These are phyloP conservation scores for Poa pratensis DNA, from an alignment of 176 grass and related monocot genomes.

Conservation along the genomic window DNA sequence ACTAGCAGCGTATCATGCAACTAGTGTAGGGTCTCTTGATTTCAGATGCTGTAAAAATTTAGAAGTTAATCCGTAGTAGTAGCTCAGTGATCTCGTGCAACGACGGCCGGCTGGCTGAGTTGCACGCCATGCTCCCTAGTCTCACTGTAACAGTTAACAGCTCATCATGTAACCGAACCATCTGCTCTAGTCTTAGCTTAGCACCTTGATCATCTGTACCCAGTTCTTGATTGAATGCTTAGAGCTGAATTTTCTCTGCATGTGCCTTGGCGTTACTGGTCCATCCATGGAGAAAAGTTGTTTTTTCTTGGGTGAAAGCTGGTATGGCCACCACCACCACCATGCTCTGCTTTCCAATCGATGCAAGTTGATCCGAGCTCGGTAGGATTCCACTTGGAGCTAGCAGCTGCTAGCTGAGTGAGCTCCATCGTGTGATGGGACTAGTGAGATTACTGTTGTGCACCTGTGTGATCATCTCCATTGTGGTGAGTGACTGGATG, in stretches of 20 bases:
- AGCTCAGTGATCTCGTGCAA: conserved; percentile 45
- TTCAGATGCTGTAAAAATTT: conserved; percentile 58
- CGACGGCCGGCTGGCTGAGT: conserved; percentile 23
- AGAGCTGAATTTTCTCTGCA: conserved; percentile 21
- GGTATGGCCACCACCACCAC: background rate
- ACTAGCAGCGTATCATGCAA: conserved; percentile 14
- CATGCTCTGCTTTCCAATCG: background rate
- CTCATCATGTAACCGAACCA: conserved; percentile 45
- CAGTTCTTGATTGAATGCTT: conserved; percentile 28
- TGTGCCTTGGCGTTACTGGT: background rate
- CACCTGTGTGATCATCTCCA: background rate
- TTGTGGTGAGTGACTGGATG: conserved; percentile 32
- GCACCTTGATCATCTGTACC: conserved; percentile 28
- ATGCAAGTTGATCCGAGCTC: background rate
- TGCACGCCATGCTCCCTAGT: background rate
- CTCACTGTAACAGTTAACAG: conserved; percentile 52
- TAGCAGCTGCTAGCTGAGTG: background rate
- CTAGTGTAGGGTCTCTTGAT: conserved; percentile 32
- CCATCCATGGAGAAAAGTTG: background rate
- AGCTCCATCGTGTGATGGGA: background rate
- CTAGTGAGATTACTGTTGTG: background rate
- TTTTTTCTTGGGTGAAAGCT: background rate
- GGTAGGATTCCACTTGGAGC: background rate
- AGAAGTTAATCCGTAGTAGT: conserved; percentile 49
- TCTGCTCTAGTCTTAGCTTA: conserved; percentile 30